phyloP scores from a whole-genome alignment of 2,329 filamentous ascomycete species.

The Zymoseptoria tritici region DNA sequence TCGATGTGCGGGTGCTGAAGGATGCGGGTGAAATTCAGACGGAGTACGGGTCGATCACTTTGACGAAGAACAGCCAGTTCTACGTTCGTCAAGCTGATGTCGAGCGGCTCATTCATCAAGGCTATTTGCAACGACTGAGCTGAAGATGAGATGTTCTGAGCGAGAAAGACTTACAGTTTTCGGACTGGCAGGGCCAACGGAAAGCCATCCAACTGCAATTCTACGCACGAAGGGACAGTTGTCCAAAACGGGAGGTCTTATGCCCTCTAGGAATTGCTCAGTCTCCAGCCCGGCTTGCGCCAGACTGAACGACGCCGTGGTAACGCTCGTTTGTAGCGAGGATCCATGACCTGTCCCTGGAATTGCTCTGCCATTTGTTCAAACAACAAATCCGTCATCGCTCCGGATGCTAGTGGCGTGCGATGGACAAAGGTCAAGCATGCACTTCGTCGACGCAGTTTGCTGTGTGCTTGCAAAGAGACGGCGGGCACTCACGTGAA shows the following conservation, averaged over 20 bases:
- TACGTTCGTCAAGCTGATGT: conserved; percentile 95
- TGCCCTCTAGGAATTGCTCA: neutral
- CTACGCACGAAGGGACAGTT: neutral
- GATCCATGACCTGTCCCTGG: no score
- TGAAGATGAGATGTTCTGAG: conserved; percentile 40
- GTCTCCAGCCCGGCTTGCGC: neutral
- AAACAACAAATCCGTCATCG: no score
- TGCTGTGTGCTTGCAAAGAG: neutral
- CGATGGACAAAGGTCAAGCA: no score
- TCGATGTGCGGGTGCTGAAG: conserved; percentile 90
- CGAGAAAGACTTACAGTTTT: no score
- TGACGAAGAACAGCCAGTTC: conserved; percentile 98
- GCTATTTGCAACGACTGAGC: conserved; percentile 83
- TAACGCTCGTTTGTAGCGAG: no score
- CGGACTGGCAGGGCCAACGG: neutral
- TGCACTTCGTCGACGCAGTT: neutral
- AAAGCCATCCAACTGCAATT: neutral
- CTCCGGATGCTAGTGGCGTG: no score
- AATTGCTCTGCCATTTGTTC: no score
- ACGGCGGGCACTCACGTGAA: neutral
- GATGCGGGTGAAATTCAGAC: conserved; percentile 98
- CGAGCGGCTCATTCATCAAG: conserved; percentile 85
- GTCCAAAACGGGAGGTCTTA: neutral
- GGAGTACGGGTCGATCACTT: conserved; percentile 94
- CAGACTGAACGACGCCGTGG: neutral